These are phyloP conservation scores for Yarrowia sp. DNA, from an alignment of 805 yeast genomes.

Conservation along the genomic window DNA sequence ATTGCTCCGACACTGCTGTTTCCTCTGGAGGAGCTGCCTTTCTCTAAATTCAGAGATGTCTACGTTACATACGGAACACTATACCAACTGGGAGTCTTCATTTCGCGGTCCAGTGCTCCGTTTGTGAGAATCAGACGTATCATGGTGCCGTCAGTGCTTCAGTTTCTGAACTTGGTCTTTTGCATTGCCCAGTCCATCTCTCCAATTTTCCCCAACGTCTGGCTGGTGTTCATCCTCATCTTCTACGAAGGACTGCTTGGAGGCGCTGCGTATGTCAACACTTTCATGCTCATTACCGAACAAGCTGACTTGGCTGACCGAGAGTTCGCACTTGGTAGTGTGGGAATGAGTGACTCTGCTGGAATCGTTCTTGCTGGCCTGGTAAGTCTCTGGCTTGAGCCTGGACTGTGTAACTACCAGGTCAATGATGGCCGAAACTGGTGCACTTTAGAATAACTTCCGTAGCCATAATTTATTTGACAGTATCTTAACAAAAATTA, in stretches of 20 bases:
- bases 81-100: slow-evolving; percentile 88
- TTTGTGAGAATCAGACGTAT: slow-evolving; percentile 58
- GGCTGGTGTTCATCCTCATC: slow-evolving; percentile 58
- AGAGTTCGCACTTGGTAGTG: slow-evolving; percentile 80
- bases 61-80: slow-evolving; percentile 88
- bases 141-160: slow-evolving; percentile 64
- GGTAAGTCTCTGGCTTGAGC: slow-evolving; percentile 72
- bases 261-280: slow-evolving; percentile 86
- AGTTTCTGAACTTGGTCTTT: slow-evolving; percentile 57
- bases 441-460: slow-evolving; percentile 46
- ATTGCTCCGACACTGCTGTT: slow-evolving; percentile 83
- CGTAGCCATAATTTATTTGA: neutral
- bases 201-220: slow-evolving; percentile 57
- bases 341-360: slow-evolving; percentile 76
- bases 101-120: slow-evolving; percentile 80
- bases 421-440: slow-evolving; percentile 71
- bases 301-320: slow-evolving; percentile 50
- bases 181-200: slow-evolving; percentile 64
- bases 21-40: slow-evolving; percentile 69
- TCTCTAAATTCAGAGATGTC: slow-evolving; percentile 70
- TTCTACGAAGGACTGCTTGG: slow-evolving; percentile 88
- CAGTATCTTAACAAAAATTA: too few species aligned
- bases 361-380: slow-evolving; percentile 84
- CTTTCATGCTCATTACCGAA: slow-evolving; percentile 75
- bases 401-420: slow-evolving; percentile 68